Percentiles rank a stretch among this genome's conserved stretches.
phyloP scores from a whole-genome alignment of 345 rosid species.

The Sisymbrium altissimum region DNA sequence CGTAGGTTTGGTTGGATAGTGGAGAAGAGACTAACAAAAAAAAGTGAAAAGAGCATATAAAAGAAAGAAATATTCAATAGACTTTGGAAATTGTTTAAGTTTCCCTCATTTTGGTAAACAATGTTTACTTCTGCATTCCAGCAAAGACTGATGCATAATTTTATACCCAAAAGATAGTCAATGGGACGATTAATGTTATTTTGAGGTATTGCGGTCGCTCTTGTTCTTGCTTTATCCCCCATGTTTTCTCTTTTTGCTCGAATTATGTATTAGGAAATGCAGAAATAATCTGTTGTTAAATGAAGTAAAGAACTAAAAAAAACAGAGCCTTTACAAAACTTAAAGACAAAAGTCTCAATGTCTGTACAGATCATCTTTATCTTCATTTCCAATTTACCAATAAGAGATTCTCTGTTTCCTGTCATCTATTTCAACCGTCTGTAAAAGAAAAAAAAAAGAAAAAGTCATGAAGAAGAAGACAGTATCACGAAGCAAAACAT shows the following conservation, averaged over 20 bases:
- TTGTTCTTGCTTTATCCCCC: not conserved
- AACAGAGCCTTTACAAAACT: too few species aligned
- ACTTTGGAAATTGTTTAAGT: slow-evolving; percentile 15
- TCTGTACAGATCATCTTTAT: too few species aligned
- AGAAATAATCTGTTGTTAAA: not conserved
- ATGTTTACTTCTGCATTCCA: slow-evolving; percentile 29
- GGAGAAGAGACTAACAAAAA: slow-evolving; percentile 35
- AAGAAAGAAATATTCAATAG: not conserved
- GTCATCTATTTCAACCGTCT: too few species aligned
- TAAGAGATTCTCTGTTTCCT: too few species aligned
- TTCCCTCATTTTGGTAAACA: slow-evolving; percentile 30
- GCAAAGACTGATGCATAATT: slow-evolving; percentile 29
- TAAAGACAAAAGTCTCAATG: too few species aligned
- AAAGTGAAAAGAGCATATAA: slow-evolving; percentile 21
- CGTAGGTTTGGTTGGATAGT: slow-evolving; percentile 35
- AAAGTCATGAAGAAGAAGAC: too few species aligned
- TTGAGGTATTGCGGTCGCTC: slow-evolving; percentile 12
- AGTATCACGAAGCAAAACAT: too few species aligned
- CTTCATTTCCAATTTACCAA: too few species aligned
- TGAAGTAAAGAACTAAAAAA: not conserved
- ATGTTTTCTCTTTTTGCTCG: not conserved
- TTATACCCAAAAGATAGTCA: slow-evolving; percentile 3
- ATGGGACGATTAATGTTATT: not conserved
- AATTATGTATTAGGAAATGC: not conserved
- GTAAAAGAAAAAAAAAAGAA: too few species aligned